Percentiles rank a stretch among this genome's conserved stretches.
phyloP scores from a whole-genome alignment of 2,329 filamentous ascomycete genomes.

The Fusarium liriodendri region DNA sequence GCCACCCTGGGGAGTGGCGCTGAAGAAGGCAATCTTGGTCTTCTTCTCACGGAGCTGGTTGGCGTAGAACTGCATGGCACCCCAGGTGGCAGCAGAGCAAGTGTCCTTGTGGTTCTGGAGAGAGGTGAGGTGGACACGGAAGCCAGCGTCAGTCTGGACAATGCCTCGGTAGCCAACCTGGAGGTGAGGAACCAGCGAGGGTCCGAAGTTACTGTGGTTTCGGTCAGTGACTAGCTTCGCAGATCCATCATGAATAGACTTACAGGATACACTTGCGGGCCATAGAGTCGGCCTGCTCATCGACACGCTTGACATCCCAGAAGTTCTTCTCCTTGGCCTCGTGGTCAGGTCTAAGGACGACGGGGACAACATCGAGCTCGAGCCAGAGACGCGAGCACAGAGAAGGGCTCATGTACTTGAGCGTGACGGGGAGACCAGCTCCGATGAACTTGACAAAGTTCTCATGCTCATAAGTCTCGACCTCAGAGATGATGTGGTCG shows the following conservation, averaged over 20 bases:
- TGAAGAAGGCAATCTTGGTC: constrained; percentile 81
- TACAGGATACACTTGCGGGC: constrained; percentile 81
- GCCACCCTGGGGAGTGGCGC: constrained; percentile 83
- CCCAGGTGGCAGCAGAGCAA: constrained; percentile 72
- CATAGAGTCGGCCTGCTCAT: constrained; percentile 86
- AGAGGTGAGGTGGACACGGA: constrained; percentile 68
- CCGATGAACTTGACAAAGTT: constrained; percentile 82
- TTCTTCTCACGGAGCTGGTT: constrained; percentile 71
- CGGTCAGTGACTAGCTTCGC: neutral
- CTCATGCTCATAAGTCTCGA: constrained; percentile 70
- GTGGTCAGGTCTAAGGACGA: constrained; percentile 68
- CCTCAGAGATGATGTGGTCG: constrained; percentile 67
- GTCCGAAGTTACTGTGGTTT: constrained; percentile 73
- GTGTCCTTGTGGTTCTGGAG: constrained; percentile 70
- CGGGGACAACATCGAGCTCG: constrained; percentile 79
- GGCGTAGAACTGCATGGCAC: constrained; percentile 71
- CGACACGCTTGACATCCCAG: constrained; percentile 70
- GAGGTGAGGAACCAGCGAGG: constrained; percentile 75
- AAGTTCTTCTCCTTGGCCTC: constrained; percentile 56
- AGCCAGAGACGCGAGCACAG: constrained; percentile 80
- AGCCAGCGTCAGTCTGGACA: constrained; percentile 77
- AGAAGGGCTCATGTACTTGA: constrained; percentile 70
- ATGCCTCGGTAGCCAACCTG: constrained; percentile 74
- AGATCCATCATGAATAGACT: constrained; percentile 39
- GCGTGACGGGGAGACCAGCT: constrained; percentile 71